Evolutionary conservation across 2,329 filamentous ascomycete species (phyloP).

Genomic region (Aspergillus ibericus): DNA sequence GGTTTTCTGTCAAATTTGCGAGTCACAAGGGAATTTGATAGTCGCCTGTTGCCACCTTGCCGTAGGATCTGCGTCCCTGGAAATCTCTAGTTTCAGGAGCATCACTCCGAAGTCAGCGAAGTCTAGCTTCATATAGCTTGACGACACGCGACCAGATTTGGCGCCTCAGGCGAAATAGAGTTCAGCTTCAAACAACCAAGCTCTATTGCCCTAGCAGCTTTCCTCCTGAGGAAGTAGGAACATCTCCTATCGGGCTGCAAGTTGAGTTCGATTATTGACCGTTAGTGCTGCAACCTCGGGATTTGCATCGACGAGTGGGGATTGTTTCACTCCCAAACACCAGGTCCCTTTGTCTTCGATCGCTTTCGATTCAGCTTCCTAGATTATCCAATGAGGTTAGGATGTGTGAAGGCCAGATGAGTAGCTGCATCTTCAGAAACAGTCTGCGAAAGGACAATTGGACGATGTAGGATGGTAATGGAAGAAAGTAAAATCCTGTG

Average conservation of each 20-base stretch:
- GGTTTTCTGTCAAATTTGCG: neutral
- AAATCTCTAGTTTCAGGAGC: neutral
- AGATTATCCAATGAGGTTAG: neutral
- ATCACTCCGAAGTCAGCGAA: neutral
- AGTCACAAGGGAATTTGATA: neutral
- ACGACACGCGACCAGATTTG: neutral
- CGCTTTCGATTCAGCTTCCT: constrained; percentile 1
- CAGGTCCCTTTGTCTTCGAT: constrained; percentile 3
- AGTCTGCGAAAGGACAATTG: too few species aligned
- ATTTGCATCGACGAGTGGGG: constrained; percentile 5
- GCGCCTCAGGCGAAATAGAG: constrained; percentile 4
- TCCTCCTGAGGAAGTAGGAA: neutral
- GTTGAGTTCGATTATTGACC: constrained; percentile 5
- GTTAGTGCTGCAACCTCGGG: neutral
- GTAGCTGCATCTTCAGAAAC: too few species aligned
- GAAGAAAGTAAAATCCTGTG: neutral
- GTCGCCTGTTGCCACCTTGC: neutral
- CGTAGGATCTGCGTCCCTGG: constrained; percentile 1
- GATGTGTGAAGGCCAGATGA: neutral
- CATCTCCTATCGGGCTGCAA: neutral
- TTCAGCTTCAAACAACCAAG: neutral
- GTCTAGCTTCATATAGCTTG: neutral
- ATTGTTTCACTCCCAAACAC: constrained; percentile 15
- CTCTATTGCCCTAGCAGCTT: neutral
- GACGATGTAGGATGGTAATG: too few species aligned